These are phyloP conservation scores for Monilinia fructigena DNA, from an alignment of 2,329 filamentous ascomycete genomes.

Conservation along the genomic window DNA sequence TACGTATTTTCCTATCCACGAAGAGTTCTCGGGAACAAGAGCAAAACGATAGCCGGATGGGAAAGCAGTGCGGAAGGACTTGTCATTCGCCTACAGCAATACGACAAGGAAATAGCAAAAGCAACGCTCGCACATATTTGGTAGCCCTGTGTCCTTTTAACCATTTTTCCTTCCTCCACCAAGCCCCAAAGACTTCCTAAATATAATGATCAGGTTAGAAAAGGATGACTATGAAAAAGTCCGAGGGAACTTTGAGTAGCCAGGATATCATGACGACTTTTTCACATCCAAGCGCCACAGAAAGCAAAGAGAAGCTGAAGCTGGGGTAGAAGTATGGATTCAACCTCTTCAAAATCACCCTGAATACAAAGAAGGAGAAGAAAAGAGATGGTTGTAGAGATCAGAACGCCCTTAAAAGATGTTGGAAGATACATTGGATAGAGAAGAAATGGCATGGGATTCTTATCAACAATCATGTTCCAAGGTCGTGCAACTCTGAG, in stretches of 20 bases:
- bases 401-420: background rate
- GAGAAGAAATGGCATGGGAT: background rate
- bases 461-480: background rate
- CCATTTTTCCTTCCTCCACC: constrained; percentile 3
- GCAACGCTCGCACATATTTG: background rate
- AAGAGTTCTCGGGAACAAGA: background rate
- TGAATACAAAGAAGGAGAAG: constrained; percentile 27
- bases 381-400: constrained; percentile 20
- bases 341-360: constrained; percentile 24
- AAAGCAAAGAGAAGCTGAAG: constrained; percentile 13
- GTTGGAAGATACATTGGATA: background rate
- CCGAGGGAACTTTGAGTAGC: background rate
- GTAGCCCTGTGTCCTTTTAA: background rate
- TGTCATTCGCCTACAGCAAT: background rate
- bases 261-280: constrained; percentile 3
- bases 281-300: constrained; percentile 13
- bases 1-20: background rate
- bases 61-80: background rate
- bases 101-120: background rate
- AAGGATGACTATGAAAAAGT: background rate
- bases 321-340: constrained; percentile 23
- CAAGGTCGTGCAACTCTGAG: background rate
- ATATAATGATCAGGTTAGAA: constrained; percentile 5
- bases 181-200: constrained; percentile 18
- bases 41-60: background rate